Evolutionary conservation across 1,284 basidiomycete genomes (phyloP).

Genomic region (Cryptococcus sp.): DNA sequence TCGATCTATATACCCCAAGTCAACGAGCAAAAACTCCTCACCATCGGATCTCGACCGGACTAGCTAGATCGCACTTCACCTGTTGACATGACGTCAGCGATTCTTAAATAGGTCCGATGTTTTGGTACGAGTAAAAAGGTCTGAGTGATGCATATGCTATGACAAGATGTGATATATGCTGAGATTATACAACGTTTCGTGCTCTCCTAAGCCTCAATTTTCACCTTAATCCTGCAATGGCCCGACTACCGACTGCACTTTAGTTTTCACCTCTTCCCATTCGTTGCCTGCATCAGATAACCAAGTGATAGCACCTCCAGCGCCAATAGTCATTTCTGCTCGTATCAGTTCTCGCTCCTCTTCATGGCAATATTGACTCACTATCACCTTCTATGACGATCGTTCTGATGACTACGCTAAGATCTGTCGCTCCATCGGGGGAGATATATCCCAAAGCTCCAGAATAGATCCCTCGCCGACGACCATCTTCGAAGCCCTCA

Average conservation of each 20-base stretch:
- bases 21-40: too few species aligned
- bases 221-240: neutral
- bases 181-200: too few species aligned
- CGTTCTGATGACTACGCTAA: constrained; percentile 93
- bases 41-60: too few species aligned
- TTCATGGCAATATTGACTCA: constrained; percentile 10
- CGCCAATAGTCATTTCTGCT: constrained; percentile 59
- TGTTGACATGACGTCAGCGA: too few species aligned
- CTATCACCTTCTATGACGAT: constrained; percentile 68
- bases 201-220: too few species aligned
- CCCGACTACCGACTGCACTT: constrained; percentile 55
- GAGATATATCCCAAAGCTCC: constrained; percentile 88
- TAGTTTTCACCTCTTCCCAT: constrained; percentile 90
- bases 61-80: too few species aligned
- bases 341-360: neutral
- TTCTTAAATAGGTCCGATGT: too few species aligned
- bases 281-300: constrained; percentile 80
- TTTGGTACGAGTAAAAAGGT: too few species aligned
- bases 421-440: constrained; percentile 81
- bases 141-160: too few species aligned
- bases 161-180: too few species aligned
- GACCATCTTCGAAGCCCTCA: constrained; percentile 67
- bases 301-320: constrained; percentile 93
- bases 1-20: too few species aligned
- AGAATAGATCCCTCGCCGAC: constrained; percentile 76